A percentile compares a stretch with the other conserved stretches of the same genome.
These are phyloP conservation scores for Colletotrichum siamense DNA, from an alignment of 2,329 filamentous ascomycete species.

Conservation along the genomic window DNA sequence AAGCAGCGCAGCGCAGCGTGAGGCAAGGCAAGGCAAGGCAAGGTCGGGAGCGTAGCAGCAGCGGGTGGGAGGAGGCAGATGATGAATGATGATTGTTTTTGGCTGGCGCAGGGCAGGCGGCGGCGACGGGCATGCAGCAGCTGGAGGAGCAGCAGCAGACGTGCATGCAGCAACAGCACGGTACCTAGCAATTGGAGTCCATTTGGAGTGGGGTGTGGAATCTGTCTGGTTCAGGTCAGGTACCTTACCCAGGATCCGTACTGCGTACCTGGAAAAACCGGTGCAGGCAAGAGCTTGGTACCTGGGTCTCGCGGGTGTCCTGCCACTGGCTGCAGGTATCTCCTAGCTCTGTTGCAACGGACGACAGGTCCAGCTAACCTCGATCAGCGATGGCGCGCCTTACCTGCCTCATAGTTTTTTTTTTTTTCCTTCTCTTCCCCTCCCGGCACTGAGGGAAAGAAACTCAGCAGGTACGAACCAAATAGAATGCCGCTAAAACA, in stretches of 20 bases:
- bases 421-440: neutral
- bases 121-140: neutral
- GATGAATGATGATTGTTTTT: constrained; percentile 14
- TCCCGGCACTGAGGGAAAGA: neutral
- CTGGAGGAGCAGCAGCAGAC: neutral
- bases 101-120: neutral
- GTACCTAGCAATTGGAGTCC: neutral
- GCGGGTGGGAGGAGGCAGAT: neutral
- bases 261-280: neutral
- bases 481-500: neutral
- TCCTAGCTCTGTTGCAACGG: constrained; percentile 1
- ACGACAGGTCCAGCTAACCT: neutral
- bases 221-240: neutral
- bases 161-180: neutral
- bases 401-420: neutral
- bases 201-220: neutral
- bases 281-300: constrained; percentile 5
- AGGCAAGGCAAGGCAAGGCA: neutral
- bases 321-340: neutral
- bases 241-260: neutral
- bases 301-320: neutral
- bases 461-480: neutral
- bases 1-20: neutral
- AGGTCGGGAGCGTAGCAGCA: neutral
- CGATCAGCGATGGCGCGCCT: neutral